Base-by-base conservation (phyloP, 2,329 filamentous ascomycete species). In the Fusarium coicis region DNA sequence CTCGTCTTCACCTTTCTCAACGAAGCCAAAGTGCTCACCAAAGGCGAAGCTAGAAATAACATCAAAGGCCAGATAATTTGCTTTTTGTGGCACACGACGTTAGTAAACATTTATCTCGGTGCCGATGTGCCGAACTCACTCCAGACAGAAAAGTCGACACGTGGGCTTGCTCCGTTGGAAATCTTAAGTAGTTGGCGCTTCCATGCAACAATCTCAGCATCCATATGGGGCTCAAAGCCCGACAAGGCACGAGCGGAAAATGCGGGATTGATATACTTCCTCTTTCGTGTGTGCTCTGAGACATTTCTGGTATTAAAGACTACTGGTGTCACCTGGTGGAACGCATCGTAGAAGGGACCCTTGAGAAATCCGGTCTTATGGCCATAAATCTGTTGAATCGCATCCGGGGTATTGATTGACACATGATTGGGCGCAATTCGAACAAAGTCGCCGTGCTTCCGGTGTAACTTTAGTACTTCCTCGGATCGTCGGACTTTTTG, bases 1-100 rank as follows among this genome's bases (percentile, higher is more conserved):
- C 1, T 55, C 36, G 8, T 55, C 36, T 30, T 28, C n/a, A 10
- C 52, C 52, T 18, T 42, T 55, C 4, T 55, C 26, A 9, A 55
- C 21, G 8, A 55, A 55, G 2, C 36, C 52, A 55, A 55, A 55
- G 4, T 18, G 26, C 14, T 40, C 36, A 10, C 26, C 52, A 10
- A 55, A 55, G 3, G 52, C 52, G 21, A 55, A 55, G 10, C 36
- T 55, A 1, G 36, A 26, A 23, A 55, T 55, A 4, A 42, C 36
- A 30, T 55, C 52, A 7, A 55, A 55, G 6, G 36, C 52, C 10
- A 55, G 15, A 8, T 55, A 55, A 55, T 42, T 55, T 4, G 36
- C 52, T 42, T 6, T 39, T 42, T 52, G 21, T 14, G 4, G 16
- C 4, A 5, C 2, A 2, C 2, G 10, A 0, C 0, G 1, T 54